Base-by-base conservation (phyloP, 306 rosid genomes). In the Cicer bijugum region DNA sequence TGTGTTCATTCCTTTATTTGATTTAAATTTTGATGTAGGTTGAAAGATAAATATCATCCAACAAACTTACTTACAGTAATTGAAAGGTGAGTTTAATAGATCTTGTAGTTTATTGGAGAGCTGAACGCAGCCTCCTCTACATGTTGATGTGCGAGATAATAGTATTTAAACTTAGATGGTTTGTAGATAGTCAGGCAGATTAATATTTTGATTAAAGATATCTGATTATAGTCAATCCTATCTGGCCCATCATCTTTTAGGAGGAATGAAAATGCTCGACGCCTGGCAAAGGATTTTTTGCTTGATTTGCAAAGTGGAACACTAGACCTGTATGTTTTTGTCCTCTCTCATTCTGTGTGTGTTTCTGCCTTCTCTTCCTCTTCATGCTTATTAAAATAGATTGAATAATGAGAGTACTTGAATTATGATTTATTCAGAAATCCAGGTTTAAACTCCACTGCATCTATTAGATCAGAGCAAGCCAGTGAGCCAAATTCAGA, bases 21-120 rank as follows among this genome's bases (percentile, higher is more conserved):
- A 7, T 71, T 73, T 69, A 15, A 23, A 70, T 75, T 44, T 72
- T 45, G 64, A 39, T 79, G 77, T 75, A 92, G 99, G 99, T 87
- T 95, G 86, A 95, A 81, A 82, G 97, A 95, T 81, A 95, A 91
- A 81, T 95, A 91, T 77, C 99, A 95, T 86, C 99, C 99, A 23
- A 95, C 97, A 66, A 95, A 90, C 86, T 88, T 95, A 78, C 81
- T 90, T 42, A 11, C 88, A 48, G 97, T 91, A 72, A 91, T 91
- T 44, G 97, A 90, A 80, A 91, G 99, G 99, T 91, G 76, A 82
- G 91, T 56, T 75, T 56, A 20, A 67, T 71, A 38, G n/a, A 43
- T 71, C 52, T 71, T 74, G 16, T 55, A 28, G 42, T 60, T 55
- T 14, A 37, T 12, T 53, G 75, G 72, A 74, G 64, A 76, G 71